Percentiles rank a stretch among this genome's conserved stretches.
phyloP scores from a whole-genome alignment of 129 eudicot species.

The Centaurea solstitialis region DNA sequence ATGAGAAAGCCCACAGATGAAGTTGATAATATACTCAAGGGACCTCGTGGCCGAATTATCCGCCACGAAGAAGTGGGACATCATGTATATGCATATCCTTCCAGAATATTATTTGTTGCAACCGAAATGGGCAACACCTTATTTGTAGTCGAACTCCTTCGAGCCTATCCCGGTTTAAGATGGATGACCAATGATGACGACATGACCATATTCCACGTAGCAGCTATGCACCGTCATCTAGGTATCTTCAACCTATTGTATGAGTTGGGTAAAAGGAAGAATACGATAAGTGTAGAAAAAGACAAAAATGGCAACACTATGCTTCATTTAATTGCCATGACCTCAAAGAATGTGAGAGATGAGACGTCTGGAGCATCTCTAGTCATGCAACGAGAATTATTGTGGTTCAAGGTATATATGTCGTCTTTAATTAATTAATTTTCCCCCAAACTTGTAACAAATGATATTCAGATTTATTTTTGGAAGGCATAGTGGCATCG shows the following conservation, averaged over 20 bases:
- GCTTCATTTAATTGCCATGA: constrained; percentile 39
- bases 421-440: too few relatives aligned
- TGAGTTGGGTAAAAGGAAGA: constrained; percentile 17
- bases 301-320: constrained; percentile 17
- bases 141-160: constrained; percentile 16
- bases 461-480: too few relatives aligned
- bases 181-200: background rate
- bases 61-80: too few relatives aligned
- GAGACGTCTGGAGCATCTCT: too few relatives aligned
- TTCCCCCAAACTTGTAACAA: too few relatives aligned
- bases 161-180: constrained; percentile 19
- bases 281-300: background rate
- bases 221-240: constrained; percentile 28
- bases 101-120: constrained; percentile 13
- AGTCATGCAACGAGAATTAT: too few relatives aligned
- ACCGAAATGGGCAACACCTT: constrained; percentile 19
- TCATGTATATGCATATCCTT: background rate
- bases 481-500: too few relatives aligned
- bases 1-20: background rate
- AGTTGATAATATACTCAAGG: background rate
- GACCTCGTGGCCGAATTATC: too few relatives aligned
- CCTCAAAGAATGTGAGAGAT: constrained; percentile 12
- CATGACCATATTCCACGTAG: constrained; percentile 32
- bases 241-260: constrained; percentile 30
- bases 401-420: too few relatives aligned